Evolutionary conservation across 805 yeast genomes (phyloP).

Genomic region (Priceomyces melissophilus): DNA sequence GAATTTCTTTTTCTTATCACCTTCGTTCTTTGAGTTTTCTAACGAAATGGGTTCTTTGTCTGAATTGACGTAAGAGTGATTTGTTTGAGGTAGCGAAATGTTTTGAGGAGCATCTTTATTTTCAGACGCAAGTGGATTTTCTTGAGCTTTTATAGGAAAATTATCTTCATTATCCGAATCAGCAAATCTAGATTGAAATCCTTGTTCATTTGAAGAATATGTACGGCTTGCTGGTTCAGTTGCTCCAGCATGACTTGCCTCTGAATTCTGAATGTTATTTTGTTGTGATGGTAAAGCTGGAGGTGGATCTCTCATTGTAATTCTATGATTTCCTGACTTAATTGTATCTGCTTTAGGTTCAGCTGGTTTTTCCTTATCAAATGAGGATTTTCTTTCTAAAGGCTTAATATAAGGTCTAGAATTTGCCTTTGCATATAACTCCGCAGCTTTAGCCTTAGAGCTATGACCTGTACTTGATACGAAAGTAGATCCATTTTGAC

Average conservation of each 20-base stretch:
- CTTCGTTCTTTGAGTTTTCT: not conserved
- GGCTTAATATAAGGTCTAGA: constrained; percentile 42
- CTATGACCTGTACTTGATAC: constrained; percentile 34
- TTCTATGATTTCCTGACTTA: constrained; percentile 3
- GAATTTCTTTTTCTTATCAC: constrained; percentile 26
- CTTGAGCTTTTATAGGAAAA: not conserved
- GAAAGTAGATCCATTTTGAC: constrained; percentile 3
- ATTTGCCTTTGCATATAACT: constrained; percentile 50
- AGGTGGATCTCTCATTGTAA: constrained; percentile 5
- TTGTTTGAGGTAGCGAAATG: not conserved
- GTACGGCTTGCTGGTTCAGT: not conserved
- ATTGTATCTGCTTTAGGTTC: constrained; percentile 17
- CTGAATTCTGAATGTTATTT: not conserved
- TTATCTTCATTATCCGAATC: constrained; percentile 60
- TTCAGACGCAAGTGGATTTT: not conserved
- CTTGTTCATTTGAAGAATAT: not conserved
- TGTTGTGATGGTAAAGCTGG: not conserved
- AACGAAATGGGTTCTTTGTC: not conserved
- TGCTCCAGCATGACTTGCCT: not conserved
- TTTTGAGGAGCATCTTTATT: not conserved
- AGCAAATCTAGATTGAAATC: constrained; percentile 52
- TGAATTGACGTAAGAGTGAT: not conserved
- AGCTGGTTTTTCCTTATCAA: constrained; percentile 42
- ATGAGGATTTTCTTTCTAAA: constrained; percentile 50
- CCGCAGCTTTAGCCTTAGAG: constrained; percentile 46